Evolutionary conservation across 1,284 basidiomycete species (phyloP), one percentile per base, ranked within the genome.

Genomic region (Ganoderma lucidum): DNA sequence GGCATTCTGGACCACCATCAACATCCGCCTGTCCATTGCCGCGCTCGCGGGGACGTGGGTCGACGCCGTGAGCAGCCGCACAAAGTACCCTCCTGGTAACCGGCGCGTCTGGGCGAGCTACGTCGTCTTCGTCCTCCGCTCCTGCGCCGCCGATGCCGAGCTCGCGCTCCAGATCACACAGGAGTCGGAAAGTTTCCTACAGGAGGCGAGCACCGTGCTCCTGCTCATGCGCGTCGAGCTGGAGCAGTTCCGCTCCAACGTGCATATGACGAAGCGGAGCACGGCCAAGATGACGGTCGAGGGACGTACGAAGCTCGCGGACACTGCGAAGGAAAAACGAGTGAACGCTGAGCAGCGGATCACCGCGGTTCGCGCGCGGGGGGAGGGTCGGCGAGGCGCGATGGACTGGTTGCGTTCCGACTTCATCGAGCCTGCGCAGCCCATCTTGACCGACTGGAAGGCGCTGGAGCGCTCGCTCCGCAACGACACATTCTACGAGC

Each of bases 1-100:
- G 74, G 86, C 86, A 0, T 83, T 88, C 72, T 86, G 85, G 82
- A 68, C 78, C 1, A 81, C 83, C 6, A 76, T 89, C 64, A 78
- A 84, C 15, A 74, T 88, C 17, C 84, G 87, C 0, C 80, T 86
- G 70, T 76, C 77, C 12, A 75, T 86, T 35, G 81, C 77, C 2
- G 77, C 83, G 30, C 74, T 87, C 53, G 82, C 81, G 0, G 64
- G 35, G 23, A 37, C 32, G 4, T 75, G 76, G 74, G 48, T 73
- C 10, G 64, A 67, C 14, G 70, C 65, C 3, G 23, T 74, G 0
- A 70, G 75, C 37, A 70, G 73, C 51, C 72, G 69, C 61, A 41
- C 73, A 60, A 64, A 63, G 19, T 71, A 69, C 74, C 77, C 79
- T 0, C 28, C 71, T 1, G 66, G 48, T 8, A 76, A 74, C 71